Conservation (phyloP, 768 basidiomycete species). For the Serpula lacrymans region DNA sequence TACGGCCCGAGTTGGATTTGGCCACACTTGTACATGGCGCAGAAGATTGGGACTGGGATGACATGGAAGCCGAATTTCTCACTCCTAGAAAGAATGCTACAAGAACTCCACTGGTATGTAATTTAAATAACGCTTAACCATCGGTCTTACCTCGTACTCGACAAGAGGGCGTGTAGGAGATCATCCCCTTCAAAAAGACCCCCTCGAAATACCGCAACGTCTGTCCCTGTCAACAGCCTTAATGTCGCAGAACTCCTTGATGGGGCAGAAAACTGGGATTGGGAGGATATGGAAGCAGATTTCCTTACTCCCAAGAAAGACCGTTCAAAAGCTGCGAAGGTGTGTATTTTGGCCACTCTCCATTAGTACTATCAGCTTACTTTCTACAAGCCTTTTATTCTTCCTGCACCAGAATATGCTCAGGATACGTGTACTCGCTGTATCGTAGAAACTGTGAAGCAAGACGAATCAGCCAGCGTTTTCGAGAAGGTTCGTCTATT, state of each 20-base stretch:
- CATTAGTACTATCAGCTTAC: no score
- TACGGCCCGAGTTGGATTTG: conserved; percentile 39
- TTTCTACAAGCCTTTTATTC: conserved; percentile 8
- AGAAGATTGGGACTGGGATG: conserved; percentile 69
- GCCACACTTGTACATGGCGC: conserved; percentile 56
- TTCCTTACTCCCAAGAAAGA: conserved; percentile 46
- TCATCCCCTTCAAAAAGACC: no score
- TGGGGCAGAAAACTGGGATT: conserved; percentile 70
- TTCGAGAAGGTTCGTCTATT: conserved; percentile 40
- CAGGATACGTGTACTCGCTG: conserved; percentile 53
- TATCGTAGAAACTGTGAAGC: conserved; percentile 44
- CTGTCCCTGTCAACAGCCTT: conserved; percentile 31
- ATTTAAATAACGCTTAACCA: no score
- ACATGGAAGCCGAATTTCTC: conserved; percentile 47
- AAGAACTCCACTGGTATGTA: conserved; percentile 25
- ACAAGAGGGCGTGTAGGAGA: no score
- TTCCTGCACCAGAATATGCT: conserved; percentile 15
- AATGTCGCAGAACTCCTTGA: conserved; percentile 51
- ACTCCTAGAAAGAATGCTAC: conserved; percentile 46
- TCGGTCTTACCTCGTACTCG: no score
- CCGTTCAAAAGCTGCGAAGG: conserved; percentile 14
- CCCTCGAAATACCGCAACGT: conserved; percentile 22
- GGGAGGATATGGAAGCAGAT: conserved; percentile 53
- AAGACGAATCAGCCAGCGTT: conserved; percentile 25
- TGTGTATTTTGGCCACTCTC: conserved; percentile 1